Evolutionary conservation across 441 rosid genomes (phyloP).

Genomic region (Populus hybrid): DNA sequence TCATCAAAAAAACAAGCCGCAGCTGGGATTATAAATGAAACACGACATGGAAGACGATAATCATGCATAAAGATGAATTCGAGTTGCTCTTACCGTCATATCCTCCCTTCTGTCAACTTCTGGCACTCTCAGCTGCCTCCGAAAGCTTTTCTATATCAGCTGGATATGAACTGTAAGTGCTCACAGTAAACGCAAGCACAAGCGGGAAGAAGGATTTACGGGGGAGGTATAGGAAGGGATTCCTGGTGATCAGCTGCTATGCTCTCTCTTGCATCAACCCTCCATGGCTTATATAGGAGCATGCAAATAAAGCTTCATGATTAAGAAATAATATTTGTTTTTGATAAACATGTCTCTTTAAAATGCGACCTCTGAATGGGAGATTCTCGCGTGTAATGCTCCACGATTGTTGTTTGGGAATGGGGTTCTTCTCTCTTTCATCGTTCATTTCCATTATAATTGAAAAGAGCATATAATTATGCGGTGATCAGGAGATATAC

Average conservation of each 20-base stretch:
- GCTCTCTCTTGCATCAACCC: conserved; percentile 2
- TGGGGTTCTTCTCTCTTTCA: conserved; percentile 28
- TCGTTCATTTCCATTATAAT: conserved; percentile 8
- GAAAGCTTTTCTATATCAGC: neutral
- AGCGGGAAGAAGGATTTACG: no score
- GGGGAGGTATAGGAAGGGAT: neutral
- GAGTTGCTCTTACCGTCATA: conserved; percentile 13
- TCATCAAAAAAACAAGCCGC: no score
- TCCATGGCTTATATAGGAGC: conserved; percentile 29
- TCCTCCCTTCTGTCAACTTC: neutral
- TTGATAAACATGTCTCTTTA: neutral
- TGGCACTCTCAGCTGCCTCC: no score
- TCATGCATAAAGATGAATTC: no score
- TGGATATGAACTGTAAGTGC: neutral
- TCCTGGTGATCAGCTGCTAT: neutral
- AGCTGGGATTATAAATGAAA: no score
- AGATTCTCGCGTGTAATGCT: conserved; percentile 24
- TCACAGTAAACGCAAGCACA: no score
- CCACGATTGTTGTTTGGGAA: conserved; percentile 38
- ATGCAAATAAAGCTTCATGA: neutral
- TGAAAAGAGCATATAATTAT: neutral
- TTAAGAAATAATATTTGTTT: conserved; percentile 5
- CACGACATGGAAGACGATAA: no score
- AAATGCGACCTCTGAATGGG: conserved; percentile 24
- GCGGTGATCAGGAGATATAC: neutral